These are phyloP conservation scores for Acanthamoeba culbertsoni DNA, from an alignment of 208 protist species.

Conservation along the genomic window DNA sequence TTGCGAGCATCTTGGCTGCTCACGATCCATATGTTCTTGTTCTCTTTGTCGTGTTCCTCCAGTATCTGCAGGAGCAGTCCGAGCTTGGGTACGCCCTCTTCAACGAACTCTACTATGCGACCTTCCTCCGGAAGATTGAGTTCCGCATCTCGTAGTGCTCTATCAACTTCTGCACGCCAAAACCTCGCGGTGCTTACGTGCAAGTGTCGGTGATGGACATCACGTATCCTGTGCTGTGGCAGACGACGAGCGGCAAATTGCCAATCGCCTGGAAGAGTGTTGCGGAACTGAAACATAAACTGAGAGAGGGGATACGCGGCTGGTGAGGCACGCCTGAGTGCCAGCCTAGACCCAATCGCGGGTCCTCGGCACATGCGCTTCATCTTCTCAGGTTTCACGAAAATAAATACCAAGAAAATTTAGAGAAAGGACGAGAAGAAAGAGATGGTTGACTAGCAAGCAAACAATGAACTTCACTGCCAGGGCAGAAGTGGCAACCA, in stretches of 20 bases:
- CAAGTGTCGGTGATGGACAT: too few species aligned
- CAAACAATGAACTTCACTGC: background rate
- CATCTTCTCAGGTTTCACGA: background rate
- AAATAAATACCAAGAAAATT: background rate
- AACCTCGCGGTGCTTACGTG: too few species aligned
- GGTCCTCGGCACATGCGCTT: background rate
- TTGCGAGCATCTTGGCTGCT: background rate
- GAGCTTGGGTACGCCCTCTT: slow-evolving; percentile 2
- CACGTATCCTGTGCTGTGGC: too few species aligned
- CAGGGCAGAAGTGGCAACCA: background rate
- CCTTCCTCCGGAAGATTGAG: background rate
- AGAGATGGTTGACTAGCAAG: background rate
- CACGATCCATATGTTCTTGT: background rate
- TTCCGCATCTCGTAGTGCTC: background rate
- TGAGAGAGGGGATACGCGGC: too few species aligned
- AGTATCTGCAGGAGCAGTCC: background rate
- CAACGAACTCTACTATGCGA: background rate
- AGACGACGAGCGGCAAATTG: too few species aligned
- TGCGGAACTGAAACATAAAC: too few species aligned
- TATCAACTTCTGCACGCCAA: background rate
- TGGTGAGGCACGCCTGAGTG: too few species aligned
- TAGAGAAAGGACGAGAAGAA: background rate
- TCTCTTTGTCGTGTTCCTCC: background rate
- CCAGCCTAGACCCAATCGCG: too few species aligned
- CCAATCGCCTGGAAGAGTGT: too few species aligned